A percentile compares a stretch with the other conserved stretches of the same genome.
These are phyloP conservation scores for Leccinum barrowsii DNA, from an alignment of 768 basidiomycete genomes.

Conservation along the genomic window DNA sequence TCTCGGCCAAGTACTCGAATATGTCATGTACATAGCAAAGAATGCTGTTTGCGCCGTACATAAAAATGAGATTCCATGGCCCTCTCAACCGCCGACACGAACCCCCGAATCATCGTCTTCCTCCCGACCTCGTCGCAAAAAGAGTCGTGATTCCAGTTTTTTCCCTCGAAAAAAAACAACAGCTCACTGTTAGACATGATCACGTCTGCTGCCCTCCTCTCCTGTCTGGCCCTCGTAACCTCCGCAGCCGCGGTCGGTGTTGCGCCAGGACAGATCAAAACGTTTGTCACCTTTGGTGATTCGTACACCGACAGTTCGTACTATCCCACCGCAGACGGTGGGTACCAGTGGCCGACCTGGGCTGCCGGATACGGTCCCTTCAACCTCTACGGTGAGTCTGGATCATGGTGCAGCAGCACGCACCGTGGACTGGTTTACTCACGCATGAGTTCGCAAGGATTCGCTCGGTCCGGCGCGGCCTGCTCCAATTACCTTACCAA, in stretches of 20 bases:
- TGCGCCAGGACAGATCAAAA: constrained; percentile 48
- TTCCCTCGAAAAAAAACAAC: neutral
- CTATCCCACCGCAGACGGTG: constrained; percentile 34
- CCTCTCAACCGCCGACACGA: neutral
- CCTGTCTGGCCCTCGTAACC: constrained; percentile 7
- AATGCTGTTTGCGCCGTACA: neutral
- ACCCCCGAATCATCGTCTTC: neutral
- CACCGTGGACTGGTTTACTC: neutral
- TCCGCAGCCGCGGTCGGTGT: constrained; percentile 22
- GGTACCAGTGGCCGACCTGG: constrained; percentile 59
- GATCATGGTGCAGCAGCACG: neutral
- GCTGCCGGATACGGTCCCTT: constrained; percentile 53
- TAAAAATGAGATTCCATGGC: neutral
- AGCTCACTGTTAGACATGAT: neutral
- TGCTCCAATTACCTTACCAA: constrained; percentile 62
- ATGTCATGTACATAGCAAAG: neutral
- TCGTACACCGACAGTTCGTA: constrained; percentile 56
- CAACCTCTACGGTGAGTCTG: constrained; percentile 40
- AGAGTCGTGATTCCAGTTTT: neutral
- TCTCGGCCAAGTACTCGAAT: neutral
- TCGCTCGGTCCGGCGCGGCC: constrained; percentile 59
- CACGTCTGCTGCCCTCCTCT: neutral
- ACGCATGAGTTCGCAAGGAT: constrained; percentile 18
- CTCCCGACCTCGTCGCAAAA: no score
- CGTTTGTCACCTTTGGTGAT: constrained; percentile 67